A percentile compares a stretch with the other conserved stretches of the same genome.
These are phyloP conservation scores for Fusarium sulawesiense DNA, from an alignment of 2,329 filamentous ascomycete species.

Conservation along the genomic window DNA sequence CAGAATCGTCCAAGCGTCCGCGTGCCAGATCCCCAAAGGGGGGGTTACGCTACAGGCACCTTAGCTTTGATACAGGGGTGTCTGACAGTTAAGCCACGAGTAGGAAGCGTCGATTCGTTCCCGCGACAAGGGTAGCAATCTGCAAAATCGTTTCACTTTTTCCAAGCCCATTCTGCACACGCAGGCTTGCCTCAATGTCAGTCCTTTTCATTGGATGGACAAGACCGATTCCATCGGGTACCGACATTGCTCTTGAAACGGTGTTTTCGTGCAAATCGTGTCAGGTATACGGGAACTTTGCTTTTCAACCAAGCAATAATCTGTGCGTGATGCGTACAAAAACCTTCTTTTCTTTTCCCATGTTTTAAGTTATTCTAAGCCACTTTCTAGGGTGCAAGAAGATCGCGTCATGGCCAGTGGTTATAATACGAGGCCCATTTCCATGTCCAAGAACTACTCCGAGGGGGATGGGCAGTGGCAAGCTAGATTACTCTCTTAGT, in stretches of 20 bases:
- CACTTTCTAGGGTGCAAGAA: neutral
- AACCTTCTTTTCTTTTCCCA: neutral
- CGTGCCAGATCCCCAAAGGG: conserved; percentile 8
- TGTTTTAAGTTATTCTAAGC: neutral
- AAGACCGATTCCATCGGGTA: neutral
- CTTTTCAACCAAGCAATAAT: neutral
- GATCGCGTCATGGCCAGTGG: neutral
- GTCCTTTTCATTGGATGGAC: neutral
- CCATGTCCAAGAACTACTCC: neutral
- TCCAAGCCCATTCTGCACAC: neutral
- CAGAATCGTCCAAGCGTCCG: conserved; percentile 10
- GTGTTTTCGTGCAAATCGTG: conserved; percentile 11
- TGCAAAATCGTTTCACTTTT: conserved; percentile 31
- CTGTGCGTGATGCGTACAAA: neutral
- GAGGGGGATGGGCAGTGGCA: neutral
- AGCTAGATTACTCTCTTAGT: neutral
- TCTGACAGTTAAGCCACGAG: conserved; percentile 40
- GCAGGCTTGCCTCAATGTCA: neutral
- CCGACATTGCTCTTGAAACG: conserved; percentile 30
- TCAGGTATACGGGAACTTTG: conserved; percentile 22
- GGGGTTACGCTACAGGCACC: neutral
- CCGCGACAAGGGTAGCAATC: conserved; percentile 20
- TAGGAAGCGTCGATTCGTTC: conserved; percentile 32
- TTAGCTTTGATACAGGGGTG: neutral
- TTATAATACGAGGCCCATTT: neutral